Evolutionary conservation across 2,329 filamentous ascomycete species (phyloP), one percentile per base, ranked within the genome.

Genomic region (Colletotrichum salicis): DNA sequence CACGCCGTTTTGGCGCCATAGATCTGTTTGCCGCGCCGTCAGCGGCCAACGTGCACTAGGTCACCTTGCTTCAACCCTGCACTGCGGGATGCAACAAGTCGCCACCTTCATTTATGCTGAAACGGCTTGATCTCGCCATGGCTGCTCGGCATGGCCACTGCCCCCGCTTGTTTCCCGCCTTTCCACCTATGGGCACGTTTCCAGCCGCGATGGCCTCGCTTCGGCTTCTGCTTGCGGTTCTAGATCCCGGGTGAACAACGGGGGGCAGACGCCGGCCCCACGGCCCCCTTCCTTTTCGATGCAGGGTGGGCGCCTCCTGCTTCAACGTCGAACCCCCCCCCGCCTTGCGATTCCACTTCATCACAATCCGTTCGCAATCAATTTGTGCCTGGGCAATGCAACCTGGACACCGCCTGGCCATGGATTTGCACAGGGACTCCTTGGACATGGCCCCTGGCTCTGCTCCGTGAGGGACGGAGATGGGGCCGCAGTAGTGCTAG

Each of bases 61-160:
- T n/a, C 37, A 61, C 58, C 24, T 55, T 33, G 45, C 48, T 48
- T n/a, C 67, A 57, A 60, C 58, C 58, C 57, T 71, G 69, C 64
- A 60, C 27, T 48, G 55, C 65, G 70, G 70, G 65, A 72, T 72
- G 65, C 65, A 51, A 64, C 55, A 45, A 57, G 65, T 61, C 66
- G 45, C 29, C 70, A 64, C 35, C 59, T 70, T 72, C 70, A 72
- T 72, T 72, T 72, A 70, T 52, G 70, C 70, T 72, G 70, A 72
- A 72, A 72, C 70, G 65, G 33, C 65, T 56, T 70, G 60, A 64
- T 72, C 58, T 70, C 59, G 70, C 55, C 52, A 56, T 70, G 37
- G 60, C 41, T 64, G 35, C 70, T 45, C n/a, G 60, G 70, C 55
- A 60, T 63, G 59, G 66, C 59, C 65, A 70, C 48, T 19, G 4